Conservation (phyloP, 2,329 filamentous ascomycete species). For the Delphinella strobiligena region DNA sequence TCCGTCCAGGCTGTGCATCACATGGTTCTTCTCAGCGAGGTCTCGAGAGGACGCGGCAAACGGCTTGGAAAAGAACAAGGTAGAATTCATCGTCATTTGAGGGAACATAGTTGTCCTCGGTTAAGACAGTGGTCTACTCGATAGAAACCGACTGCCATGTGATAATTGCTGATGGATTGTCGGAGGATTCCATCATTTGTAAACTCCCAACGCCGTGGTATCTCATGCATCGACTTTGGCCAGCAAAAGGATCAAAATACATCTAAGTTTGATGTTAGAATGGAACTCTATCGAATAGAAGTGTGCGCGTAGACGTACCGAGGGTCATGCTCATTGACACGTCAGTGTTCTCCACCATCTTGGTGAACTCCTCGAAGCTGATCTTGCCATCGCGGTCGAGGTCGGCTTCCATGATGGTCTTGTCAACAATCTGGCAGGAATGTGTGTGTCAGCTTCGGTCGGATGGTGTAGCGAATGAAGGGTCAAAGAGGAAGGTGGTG, state of each 20-base stretch:
- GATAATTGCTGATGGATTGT: not conserved
- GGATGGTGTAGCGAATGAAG: too few relatives aligned
- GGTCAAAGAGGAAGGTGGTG: too few relatives aligned
- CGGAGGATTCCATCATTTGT: not conserved
- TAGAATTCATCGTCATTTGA: too few relatives aligned
- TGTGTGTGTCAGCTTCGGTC: not conserved
- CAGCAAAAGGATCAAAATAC: not conserved
- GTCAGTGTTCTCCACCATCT: conserved; percentile 95
- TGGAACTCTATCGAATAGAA: too few relatives aligned
- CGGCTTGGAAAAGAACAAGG: too few relatives aligned
- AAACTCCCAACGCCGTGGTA: conserved; percentile 9
- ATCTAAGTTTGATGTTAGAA: conserved; percentile 2
- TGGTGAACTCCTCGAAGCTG: conserved; percentile 96
- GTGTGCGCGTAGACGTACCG: conserved; percentile 30
- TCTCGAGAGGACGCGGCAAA: too few relatives aligned
- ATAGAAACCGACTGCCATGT: too few relatives aligned
- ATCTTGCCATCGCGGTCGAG: conserved; percentile 94
- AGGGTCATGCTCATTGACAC: conserved; percentile 57
- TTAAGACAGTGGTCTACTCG: too few relatives aligned
- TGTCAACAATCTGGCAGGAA: conserved; percentile 72
- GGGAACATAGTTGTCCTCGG: too few relatives aligned
- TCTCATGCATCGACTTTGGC: conserved; percentile 5
- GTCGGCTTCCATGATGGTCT: conserved; percentile 99
- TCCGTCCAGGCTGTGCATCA: too few relatives aligned
- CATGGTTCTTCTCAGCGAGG: too few relatives aligned